Evolutionary conservation across 2,329 filamentous ascomycete genomes (phyloP).

Genomic region (Hypoxylon sp.): DNA sequence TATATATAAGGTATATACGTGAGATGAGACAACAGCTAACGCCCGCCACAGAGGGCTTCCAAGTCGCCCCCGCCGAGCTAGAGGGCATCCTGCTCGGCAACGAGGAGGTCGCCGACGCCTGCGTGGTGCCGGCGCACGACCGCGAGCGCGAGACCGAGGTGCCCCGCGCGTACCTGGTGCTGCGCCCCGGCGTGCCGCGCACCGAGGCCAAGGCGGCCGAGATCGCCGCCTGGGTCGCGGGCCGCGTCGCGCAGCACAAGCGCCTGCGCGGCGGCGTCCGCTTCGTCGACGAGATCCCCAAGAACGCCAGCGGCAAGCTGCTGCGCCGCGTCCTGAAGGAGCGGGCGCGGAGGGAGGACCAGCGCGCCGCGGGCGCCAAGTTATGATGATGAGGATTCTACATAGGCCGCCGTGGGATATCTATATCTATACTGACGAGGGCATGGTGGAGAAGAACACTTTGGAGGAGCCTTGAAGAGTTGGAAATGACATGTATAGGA

Average conservation of each 20-base stretch:
- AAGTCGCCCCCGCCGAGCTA: conserved; percentile 76
- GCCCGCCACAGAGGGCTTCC: conserved; percentile 70
- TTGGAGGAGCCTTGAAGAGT: no score
- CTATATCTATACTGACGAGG: no score
- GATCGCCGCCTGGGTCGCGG: conserved; percentile 55
- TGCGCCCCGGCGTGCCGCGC: conserved; percentile 55
- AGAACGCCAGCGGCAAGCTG: conserved; percentile 74
- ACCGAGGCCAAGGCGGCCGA: conserved; percentile 56
- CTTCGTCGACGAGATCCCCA: conserved; percentile 70
- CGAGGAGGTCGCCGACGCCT: conserved; percentile 66
- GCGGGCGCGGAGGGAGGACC: conserved; percentile 54
- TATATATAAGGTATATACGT: background rate
- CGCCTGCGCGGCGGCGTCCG: conserved; percentile 55
- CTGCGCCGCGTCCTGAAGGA: conserved; percentile 68
- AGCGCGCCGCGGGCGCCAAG: conserved; percentile 47
- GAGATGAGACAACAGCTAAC: background rate
- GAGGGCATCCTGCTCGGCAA: conserved; percentile 62
- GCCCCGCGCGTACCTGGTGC: conserved; percentile 74
- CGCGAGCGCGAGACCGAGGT: conserved; percentile 73
- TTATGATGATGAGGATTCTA: conserved; percentile 37
- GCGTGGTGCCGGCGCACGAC: conserved; percentile 73
- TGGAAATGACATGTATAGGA: background rate
- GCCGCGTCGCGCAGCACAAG: conserved; percentile 57
- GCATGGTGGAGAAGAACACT: no score
- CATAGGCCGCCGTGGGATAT: no score